Evolutionary conservation across 2,329 filamentous ascomycete genomes (phyloP).

Genomic region (Xylariaceae sp.): DNA sequence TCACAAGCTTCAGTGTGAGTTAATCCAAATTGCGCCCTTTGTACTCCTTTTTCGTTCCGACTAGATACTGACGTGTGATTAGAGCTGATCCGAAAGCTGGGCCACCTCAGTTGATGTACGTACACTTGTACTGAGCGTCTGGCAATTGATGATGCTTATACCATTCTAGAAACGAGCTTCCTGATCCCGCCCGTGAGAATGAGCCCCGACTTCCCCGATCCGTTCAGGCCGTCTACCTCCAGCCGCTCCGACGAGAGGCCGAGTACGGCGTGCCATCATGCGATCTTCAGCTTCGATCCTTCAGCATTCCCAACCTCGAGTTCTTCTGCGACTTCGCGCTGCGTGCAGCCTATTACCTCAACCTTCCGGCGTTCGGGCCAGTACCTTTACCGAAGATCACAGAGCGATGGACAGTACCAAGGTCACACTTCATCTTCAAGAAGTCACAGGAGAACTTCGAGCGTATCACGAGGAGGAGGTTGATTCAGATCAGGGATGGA

Average conservation of each 20-base stretch:
- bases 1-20: slow-evolving; percentile 40
- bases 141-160: slow-evolving; percentile 25
- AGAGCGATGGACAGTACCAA: slow-evolving; percentile 93
- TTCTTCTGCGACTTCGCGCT: slow-evolving; percentile 95
- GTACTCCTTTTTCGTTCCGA: background rate
- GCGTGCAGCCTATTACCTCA: slow-evolving; percentile 91
- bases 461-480: slow-evolving; percentile 80
- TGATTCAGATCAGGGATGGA: slow-evolving; percentile 93
- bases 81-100: slow-evolving; percentile 23
- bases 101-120: slow-evolving; percentile 35
- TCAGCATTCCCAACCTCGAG: slow-evolving; percentile 86
- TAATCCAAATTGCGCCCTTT: background rate
- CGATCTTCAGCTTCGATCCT: slow-evolving; percentile 92
- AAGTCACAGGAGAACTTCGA: slow-evolving; percentile 99
- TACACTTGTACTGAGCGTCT: slow-evolving; percentile 1
- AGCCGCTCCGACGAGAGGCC: slow-evolving; percentile 78
- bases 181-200: slow-evolving; percentile 34
- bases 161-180: slow-evolving; percentile 36
- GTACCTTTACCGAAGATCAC: slow-evolving; percentile 84
- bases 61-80: slow-evolving; percentile 17
- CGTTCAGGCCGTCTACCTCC: slow-evolving; percentile 85
- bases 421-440: slow-evolving; percentile 91
- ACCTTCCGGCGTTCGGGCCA: slow-evolving; percentile 84
- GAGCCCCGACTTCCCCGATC: slow-evolving; percentile 71
- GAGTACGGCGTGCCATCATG: slow-evolving; percentile 82